Conservation (phyloP, 1,139 yeast genomes). For the Debaryomycetaceae sp. region DNA sequence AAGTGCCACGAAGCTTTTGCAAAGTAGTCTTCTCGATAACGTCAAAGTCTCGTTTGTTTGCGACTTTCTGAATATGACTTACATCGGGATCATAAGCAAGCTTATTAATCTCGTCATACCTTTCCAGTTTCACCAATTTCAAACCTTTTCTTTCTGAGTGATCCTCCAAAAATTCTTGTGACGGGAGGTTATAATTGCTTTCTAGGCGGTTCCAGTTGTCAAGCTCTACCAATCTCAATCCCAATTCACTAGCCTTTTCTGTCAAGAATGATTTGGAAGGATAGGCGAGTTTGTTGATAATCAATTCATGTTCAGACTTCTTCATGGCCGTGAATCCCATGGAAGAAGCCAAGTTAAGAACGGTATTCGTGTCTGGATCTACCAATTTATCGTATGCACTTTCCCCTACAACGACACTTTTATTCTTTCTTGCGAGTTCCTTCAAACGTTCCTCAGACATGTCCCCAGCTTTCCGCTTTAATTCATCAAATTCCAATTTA, state of each 20-base stretch:
- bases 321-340: slow-evolving; percentile 10
- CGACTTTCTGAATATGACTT: slow-evolving; percentile 14
- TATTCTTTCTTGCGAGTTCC: too few relatives aligned
- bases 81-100: slow-evolving; percentile 12
- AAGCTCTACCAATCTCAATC: slow-evolving; percentile 14
- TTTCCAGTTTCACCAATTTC: slow-evolving; percentile 1
- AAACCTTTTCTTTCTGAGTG: slow-evolving; percentile 1
- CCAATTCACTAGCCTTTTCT: slow-evolving; percentile 21
- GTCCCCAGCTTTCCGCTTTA: slow-evolving; percentile 15
- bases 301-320: slow-evolving; percentile 5
- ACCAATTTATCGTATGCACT: too few relatives aligned
- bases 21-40: slow-evolving; percentile 1
- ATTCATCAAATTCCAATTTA: slow-evolving; percentile 9
- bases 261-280: slow-evolving; percentile 14
- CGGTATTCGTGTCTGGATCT: not conserved
- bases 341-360: slow-evolving; percentile 12
- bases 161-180: not conserved
- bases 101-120: slow-evolving; percentile 5
- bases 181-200: slow-evolving; percentile 1
- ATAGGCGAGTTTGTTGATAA: slow-evolving; percentile 26
- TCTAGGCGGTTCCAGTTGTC: slow-evolving; percentile 10
- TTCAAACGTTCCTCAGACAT: not conserved
- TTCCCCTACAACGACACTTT: too few relatives aligned
- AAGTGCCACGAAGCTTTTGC: slow-evolving; percentile 14
- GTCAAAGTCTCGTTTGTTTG: slow-evolving; percentile 5